Base-by-base conservation (phyloP, 148 eudicot species). In the Vaccinium macrocarpon region DNA sequence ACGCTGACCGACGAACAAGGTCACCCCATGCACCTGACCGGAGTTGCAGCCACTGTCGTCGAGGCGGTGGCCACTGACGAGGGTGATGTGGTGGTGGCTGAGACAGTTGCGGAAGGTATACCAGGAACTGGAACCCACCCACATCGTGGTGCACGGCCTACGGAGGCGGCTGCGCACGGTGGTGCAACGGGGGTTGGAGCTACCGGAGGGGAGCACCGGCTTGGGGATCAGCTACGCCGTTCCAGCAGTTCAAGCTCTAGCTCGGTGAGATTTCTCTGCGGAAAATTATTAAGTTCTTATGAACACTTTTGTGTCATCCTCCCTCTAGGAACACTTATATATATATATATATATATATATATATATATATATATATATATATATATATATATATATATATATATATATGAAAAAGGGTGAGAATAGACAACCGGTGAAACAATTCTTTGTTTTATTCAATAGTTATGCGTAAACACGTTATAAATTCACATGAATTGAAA, bases 1-100 rank as follows among this genome's bases (percentile, higher is more conserved):
- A 86, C 83, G 84, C 89, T 95, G 1, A 95, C 95, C 2, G 98
- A 95, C 70, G 98, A 95, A 66, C 88, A 87, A 74, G 98, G 98
- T 21, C 86, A 89, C 52, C 98, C 98, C 32, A 84, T 95, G 84
- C 91, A 90, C 23, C 91, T 93, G 5, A 87, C 82, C 0, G 98
- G 98, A 0, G 92, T 95, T 35, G 98, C 94, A 50, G 59, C 88
- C 56, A 70, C 86, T 5, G 16, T 85, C 18, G 73, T 12, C 18
- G 38, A 68, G 42, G 16, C 0, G 4, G 98, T 92, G 52, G 59
- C 88, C 70, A 72, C 86, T 4, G 38, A 12, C 18, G 8, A 14
- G 38, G 73, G 38, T 12, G 80, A 23, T 0, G 56, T 25, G 2
- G 57, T 25, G 29, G 80, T 51, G 27, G 29, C 9, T 25, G 80